These are phyloP conservation scores for Porodaedalea pini DNA, from an alignment of 1,284 basidiomycete species.

Conservation along the genomic window DNA sequence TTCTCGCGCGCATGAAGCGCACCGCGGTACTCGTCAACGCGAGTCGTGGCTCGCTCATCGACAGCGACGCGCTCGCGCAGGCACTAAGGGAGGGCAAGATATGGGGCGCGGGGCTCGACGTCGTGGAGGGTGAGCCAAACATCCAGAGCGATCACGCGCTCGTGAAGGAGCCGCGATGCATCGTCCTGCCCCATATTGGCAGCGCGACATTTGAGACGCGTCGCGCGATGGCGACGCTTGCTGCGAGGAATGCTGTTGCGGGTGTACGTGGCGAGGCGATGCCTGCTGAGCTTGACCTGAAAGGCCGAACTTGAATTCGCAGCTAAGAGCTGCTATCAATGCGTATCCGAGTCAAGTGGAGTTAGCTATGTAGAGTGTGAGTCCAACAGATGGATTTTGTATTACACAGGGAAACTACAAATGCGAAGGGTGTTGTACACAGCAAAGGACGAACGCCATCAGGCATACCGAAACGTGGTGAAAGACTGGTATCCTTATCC, in stretches of 20 bases:
- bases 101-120: slow-evolving; percentile 91
- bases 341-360: no score
- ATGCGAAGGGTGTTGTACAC: no score
- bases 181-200: slow-evolving; percentile 86
- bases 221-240: slow-evolving; percentile 75
- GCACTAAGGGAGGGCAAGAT: slow-evolving; percentile 77
- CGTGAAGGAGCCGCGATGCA: slow-evolving; percentile 74
- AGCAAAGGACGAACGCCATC: no score
- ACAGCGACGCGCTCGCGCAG: slow-evolving; percentile 81
- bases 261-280: slow-evolving; percentile 49
- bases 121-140: slow-evolving; percentile 89
- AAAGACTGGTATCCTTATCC: no score
- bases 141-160: slow-evolving; percentile 74
- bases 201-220: slow-evolving; percentile 87
- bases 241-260: slow-evolving; percentile 61
- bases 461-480: no score
- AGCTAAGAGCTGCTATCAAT: not conserved
- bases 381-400: no score
- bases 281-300: slow-evolving; percentile 48
- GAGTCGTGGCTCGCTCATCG: slow-evolving; percentile 78
- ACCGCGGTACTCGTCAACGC: slow-evolving; percentile 79
- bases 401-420: no score
- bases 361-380: no score
- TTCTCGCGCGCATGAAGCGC: slow-evolving; percentile 83
- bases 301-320: slow-evolving; percentile 8